Evolutionary conservation across 1,139 yeast genomes (phyloP).

Genomic region (Lodderomyces margitis): DNA sequence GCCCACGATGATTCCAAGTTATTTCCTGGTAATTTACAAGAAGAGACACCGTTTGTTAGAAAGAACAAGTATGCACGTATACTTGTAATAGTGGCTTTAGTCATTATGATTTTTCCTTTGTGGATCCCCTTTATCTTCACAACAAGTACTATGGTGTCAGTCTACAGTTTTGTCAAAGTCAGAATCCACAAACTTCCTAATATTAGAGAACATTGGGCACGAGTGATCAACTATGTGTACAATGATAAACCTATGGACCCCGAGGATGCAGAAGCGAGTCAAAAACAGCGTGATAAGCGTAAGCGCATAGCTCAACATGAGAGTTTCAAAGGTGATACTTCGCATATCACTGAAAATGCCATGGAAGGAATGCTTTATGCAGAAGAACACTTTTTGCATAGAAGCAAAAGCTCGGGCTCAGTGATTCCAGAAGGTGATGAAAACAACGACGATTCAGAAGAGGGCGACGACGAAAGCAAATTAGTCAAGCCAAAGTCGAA

Average conservation of each 20-base stretch:
- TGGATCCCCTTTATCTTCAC: constrained; percentile 55
- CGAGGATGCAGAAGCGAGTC: constrained; percentile 34
- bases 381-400: constrained; percentile 30
- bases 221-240: constrained; percentile 33
- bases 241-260: constrained; percentile 32
- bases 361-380: constrained; percentile 41
- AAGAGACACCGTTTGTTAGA: constrained; percentile 37
- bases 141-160: constrained; percentile 36
- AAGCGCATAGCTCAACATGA: constrained; percentile 29
- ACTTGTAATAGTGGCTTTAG: constrained; percentile 28
- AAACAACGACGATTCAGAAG: constrained; percentile 4
- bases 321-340: constrained; percentile 44
- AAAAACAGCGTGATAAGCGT: constrained; percentile 30
- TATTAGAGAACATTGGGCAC: constrained; percentile 32
- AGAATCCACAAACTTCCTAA: constrained; percentile 24
- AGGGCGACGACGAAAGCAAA: neutral
- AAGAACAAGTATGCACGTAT: constrained; percentile 28
- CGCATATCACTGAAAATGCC: constrained; percentile 36
- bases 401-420: constrained; percentile 12
- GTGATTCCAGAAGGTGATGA: constrained; percentile 8
- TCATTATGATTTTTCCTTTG: constrained; percentile 44
- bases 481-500: neutral
- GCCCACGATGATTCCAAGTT: constrained; percentile 17
- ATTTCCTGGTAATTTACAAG: constrained; percentile 33
- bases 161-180: constrained; percentile 37